Base-by-base conservation (phyloP, 1,139 yeast genomes). In the Yamadazyma trypodendri region DNA sequence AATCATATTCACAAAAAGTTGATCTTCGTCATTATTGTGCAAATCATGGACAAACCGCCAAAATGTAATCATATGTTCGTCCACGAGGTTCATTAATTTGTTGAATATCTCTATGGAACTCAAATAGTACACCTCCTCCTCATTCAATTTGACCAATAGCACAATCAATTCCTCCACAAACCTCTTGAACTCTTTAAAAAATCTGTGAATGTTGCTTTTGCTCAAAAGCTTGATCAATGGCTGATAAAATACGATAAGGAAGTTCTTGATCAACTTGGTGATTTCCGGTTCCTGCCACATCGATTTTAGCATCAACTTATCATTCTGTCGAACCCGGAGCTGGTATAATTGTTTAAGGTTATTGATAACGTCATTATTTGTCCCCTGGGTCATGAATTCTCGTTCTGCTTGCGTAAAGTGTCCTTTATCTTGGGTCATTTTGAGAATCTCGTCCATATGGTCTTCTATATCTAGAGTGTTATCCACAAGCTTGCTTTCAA, bases 271-370 rank as follows among this genome's bases (percentile, higher is more conserved):
- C 31, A 90, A 67, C 33, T 70, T 71, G 17, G 89, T 79, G 30
- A 94, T 65, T 50, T 84, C 86, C 0, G 92, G 89, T 51, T 89
- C 96, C 38, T 80, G 80, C 94, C 96, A 87, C 33, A 90, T 61
- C 52, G 81, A 80, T 49, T 81, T 82, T 68, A 89, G 61, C 33
- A 83, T 64, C 39, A 80, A 78, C 56, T 87, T 88, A 55, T 90
- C 97, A 31, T 79, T 76, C 42, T 77, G 81, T 30, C 95, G 74
- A 2, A 86, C 65, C 48, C 76, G 75, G 16, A 85, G 61, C 45
- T 77, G 81, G 61, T 85, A 76, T 42, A 84, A 71, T 41, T 83
- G 84, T 48, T 72, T 81, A 28, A 80, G 57, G 44, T 73, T 68
- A 3, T 76, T 58, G 45, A 72, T 79, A 30, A 68, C 54, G 15